phyloP scores from a whole-genome alignment of 208 protist genomes.

The Crithidia sp. region DNA sequence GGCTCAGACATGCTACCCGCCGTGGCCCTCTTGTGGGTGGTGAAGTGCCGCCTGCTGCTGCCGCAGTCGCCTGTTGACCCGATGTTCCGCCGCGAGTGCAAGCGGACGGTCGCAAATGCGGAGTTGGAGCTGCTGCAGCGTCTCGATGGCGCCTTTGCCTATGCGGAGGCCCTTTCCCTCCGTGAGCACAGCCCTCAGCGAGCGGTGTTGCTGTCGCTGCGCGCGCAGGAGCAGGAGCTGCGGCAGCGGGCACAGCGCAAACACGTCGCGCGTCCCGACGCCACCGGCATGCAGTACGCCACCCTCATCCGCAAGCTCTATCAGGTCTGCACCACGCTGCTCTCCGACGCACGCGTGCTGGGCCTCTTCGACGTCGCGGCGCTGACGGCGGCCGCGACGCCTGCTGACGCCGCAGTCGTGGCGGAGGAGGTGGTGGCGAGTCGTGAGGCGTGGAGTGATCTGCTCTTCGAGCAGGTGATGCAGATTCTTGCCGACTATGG shows the following conservation, averaged over 20 bases:
- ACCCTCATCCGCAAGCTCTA: conserved; percentile 69
- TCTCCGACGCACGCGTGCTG: conserved; percentile 73
- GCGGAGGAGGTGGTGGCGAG: conserved; percentile 26
- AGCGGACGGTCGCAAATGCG: conserved; percentile 42
- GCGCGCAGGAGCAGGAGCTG: conserved; percentile 37
- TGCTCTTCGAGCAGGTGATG: conserved; percentile 76
- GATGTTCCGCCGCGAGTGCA: conserved; percentile 69
- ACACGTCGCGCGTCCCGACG: conserved; percentile 60
- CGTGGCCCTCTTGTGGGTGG: conserved; percentile 60
- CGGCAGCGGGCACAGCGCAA: conserved; percentile 41
- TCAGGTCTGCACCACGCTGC: conserved; percentile 60
- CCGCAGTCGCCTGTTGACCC: conserved; percentile 82
- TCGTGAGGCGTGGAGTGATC: conserved; percentile 66
- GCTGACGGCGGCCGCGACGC: background rate
- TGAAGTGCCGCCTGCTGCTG: conserved; percentile 85
- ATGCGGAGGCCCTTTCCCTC: conserved; percentile 61
- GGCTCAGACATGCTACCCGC: conserved; percentile 36
- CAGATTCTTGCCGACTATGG: conserved; percentile 73
- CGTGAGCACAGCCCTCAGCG: conserved; percentile 50
- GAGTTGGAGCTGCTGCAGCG: conserved; percentile 55
- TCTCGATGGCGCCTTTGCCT: conserved; percentile 64
- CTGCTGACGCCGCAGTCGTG: conserved; percentile 5
- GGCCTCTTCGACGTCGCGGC: conserved; percentile 28
- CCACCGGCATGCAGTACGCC: conserved; percentile 77
- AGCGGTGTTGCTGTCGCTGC: conserved; percentile 44